Evolutionary conservation across 2,329 filamentous ascomycete genomes (phyloP).

Genomic region (Pestalotiopsis sp.): DNA sequence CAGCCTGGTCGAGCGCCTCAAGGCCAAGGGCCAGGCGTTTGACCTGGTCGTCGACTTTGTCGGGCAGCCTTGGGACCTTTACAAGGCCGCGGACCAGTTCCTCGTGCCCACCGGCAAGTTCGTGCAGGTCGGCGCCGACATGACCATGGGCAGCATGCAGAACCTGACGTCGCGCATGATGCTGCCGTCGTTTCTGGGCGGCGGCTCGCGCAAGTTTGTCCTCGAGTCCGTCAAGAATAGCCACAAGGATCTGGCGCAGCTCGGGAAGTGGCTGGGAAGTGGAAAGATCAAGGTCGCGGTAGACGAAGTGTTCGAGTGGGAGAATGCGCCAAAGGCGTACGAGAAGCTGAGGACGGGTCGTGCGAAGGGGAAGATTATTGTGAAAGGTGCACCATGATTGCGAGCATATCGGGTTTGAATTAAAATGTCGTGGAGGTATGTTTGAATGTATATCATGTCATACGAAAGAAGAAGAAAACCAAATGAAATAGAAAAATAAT

Average conservation of each 20-base stretch:
- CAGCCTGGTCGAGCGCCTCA: constrained; percentile 47
- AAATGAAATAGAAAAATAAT: too few species aligned
- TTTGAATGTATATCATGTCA: too few species aligned
- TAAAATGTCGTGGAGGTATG: too few species aligned
- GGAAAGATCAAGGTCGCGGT: constrained; percentile 59
- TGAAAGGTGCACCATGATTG: constrained; percentile 17
- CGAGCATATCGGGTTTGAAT: too few species aligned
- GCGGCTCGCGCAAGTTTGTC: constrained; percentile 41
- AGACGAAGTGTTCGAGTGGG: constrained; percentile 56
- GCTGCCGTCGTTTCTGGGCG: constrained; percentile 36
- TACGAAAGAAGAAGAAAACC: too few species aligned
- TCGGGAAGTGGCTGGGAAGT: constrained; percentile 58
- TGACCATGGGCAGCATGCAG: constrained; percentile 20
- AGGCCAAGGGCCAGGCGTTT: constrained; percentile 47
- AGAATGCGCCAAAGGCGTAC: constrained; percentile 59
- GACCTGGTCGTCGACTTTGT: constrained; percentile 58
- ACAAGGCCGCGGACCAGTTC: constrained; percentile 53
- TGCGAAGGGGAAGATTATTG: constrained; percentile 61
- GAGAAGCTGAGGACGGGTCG: constrained; percentile 57
- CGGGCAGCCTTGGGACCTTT: constrained; percentile 49
- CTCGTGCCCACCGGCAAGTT: constrained; percentile 50
- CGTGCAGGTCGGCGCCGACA: constrained; percentile 49
- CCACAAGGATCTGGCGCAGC: constrained; percentile 45
- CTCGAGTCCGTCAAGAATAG: constrained; percentile 38
- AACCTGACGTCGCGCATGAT: constrained; percentile 24